A percentile compares a stretch with the other conserved stretches of the same genome.
Conservation (phyloP, 768 basidiomycete species). For the Favolaschia claudopus region DNA sequence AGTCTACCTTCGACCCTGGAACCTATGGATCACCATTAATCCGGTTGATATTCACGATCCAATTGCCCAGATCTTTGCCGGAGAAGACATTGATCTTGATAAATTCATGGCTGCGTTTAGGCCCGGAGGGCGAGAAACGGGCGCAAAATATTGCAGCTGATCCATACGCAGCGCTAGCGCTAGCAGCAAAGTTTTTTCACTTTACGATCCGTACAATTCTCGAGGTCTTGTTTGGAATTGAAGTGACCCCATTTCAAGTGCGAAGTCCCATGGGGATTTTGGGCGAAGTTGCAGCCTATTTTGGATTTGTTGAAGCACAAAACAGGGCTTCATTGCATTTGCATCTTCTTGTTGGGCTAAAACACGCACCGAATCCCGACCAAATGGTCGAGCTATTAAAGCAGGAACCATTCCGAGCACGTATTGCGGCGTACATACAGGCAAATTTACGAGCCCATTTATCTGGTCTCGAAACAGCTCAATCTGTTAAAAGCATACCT, state of each 20-base stretch:
- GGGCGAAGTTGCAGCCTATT: conserved; percentile 41
- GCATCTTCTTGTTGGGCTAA: conserved; percentile 44
- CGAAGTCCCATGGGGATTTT: conserved; percentile 36
- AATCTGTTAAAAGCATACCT: conserved; percentile 33
- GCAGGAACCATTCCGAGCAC: conserved; percentile 34
- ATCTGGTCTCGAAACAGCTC: conserved; percentile 35
- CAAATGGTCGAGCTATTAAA: conserved; percentile 35
- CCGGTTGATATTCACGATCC: conserved; percentile 50
- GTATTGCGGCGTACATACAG: conserved; percentile 37
- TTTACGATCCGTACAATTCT: conserved; percentile 41
- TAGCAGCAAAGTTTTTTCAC: conserved; percentile 47
- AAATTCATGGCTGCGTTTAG: conserved; percentile 29
- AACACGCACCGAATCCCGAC: conserved; percentile 35
- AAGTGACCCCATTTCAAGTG: conserved; percentile 34
- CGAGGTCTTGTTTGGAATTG: conserved; percentile 38
- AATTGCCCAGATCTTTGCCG: conserved; percentile 46
- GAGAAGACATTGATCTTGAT: conserved; percentile 48
- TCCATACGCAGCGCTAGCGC: too few species aligned
- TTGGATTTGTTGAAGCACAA: conserved; percentile 48
- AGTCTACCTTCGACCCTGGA: conserved; percentile 34
- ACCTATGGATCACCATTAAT: conserved; percentile 52
- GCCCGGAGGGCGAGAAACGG: conserved; percentile 30
- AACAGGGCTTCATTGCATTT: conserved; percentile 45
- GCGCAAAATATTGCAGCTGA: conserved; percentile 44
- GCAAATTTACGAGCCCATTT: conserved; percentile 42